Base-by-base conservation (phyloP, 1,139 yeast species). In the Diutina neorugosa region DNA sequence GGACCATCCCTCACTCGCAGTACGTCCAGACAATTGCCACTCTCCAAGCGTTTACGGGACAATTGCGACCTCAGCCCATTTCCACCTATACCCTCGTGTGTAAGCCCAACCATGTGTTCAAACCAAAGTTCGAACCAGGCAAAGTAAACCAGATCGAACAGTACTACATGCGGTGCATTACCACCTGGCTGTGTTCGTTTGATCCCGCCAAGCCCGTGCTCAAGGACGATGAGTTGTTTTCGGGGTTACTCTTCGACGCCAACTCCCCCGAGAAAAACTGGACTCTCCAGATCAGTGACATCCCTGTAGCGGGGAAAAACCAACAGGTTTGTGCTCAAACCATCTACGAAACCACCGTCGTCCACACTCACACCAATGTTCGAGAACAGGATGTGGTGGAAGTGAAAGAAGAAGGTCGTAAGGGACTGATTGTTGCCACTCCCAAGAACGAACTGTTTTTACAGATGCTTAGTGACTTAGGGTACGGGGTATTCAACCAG, bases 291-390 rank as follows among this genome's bases (percentile, higher is more conserved):
- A 74, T 86, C 21, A 73, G 82, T 8, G 97, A 90, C 67, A 84
- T 89, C 16, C 97, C 97, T 0, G 84, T 86, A 40, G 96, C 95
- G 3, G 96, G 96, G 8, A 86, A 79, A 80, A 62, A 77, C 77
- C 68, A 84, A 76, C 40, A 25, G 27, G 57, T 77, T 71, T 67
- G 70, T 46, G 77, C 76, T 9, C 96, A 89, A 63, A 79, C 88
- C 16, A 76, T 87, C 14, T 76, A 83, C 57, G 89, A 85, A 61
- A 76, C 91, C 37, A 80, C 85, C 1, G 68, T 88, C 52, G 74
- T 73, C 1, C 78, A 74, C 57, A 71, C 73, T 40, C 77, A 73
- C 57, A 66, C 73, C 9, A 60, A 59, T 4, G 48, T 41, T 18
- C 31, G 52, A 20, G 55, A 53, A n/a, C 25, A 47, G 5, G 21